Conservation (phyloP, 768 basidiomycete species). For the Ramaria rubella region DNA sequence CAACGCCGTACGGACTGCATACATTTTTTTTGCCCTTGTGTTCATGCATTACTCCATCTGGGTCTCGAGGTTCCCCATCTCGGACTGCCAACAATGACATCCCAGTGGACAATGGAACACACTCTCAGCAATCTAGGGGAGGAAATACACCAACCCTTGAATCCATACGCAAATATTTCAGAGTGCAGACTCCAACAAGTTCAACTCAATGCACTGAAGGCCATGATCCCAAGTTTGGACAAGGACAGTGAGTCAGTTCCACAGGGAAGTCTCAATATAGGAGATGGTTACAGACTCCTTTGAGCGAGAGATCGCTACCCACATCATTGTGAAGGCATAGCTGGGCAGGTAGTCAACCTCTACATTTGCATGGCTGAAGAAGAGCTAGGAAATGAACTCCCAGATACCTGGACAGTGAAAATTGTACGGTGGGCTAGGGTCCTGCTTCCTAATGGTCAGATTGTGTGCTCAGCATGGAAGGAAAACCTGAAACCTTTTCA, state of each 20-base stretch:
- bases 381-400: background rate
- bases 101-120: constrained; percentile 24
- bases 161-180: constrained; percentile 2
- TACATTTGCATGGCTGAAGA: background rate
- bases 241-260: background rate
- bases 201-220: background rate
- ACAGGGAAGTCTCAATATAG: background rate
- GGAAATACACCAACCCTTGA: constrained; percentile 5
- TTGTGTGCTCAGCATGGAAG: background rate
- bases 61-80: constrained; percentile 18
- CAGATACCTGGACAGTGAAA: background rate
- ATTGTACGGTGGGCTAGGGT: background rate
- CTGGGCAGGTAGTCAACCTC: background rate
- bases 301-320: background rate
- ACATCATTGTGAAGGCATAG: background rate
- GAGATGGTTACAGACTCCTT: background rate
- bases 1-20: constrained; percentile 19
- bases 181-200: background rate
- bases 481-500: background rate
- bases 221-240: background rate
- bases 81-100: constrained; percentile 18
- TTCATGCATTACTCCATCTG: constrained; percentile 29
- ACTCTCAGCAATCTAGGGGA: constrained; percentile 17
- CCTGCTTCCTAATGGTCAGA: constrained; percentile 1
- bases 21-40: constrained; percentile 29